A percentile compares a stretch with the other conserved stretches of the same genome.
phyloP scores from a whole-genome alignment of 2,329 filamentous ascomycete species.

The Aspergillus udagawae region DNA sequence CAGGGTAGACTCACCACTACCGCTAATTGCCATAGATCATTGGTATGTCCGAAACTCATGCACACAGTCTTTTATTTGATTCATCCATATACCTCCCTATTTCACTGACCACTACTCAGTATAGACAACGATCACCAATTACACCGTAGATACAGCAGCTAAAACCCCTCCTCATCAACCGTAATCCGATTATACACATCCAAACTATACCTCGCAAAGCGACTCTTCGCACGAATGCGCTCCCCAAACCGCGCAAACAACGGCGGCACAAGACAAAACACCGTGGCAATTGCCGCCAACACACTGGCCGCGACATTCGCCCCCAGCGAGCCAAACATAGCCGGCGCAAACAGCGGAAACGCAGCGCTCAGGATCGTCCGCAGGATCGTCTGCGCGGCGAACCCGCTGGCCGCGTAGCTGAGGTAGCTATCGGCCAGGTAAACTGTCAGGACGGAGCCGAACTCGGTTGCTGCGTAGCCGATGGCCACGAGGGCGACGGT shows the following conservation, averaged over 20 bases:
- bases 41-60: too few relatives aligned
- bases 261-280: slow-evolving; percentile 37
- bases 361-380: slow-evolving; percentile 36
- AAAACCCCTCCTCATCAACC: slow-evolving; percentile 5
- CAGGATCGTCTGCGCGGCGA: slow-evolving; percentile 40
- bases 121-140: too few relatives aligned
- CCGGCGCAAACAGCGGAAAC: slow-evolving; percentile 40
- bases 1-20: neutral
- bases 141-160: neutral
- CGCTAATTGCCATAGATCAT: neutral
- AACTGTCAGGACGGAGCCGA: slow-evolving; percentile 39
- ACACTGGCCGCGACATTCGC: slow-evolving; percentile 39
- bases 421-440: slow-evolving; percentile 46
- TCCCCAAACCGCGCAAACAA: slow-evolving; percentile 38
- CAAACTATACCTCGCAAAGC: slow-evolving; percentile 35
- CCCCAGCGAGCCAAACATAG: slow-evolving; percentile 40
- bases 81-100: too few relatives aligned
- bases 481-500: slow-evolving; percentile 41
- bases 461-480: slow-evolving; percentile 48
- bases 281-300: slow-evolving; percentile 40
- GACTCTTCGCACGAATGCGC: slow-evolving; percentile 32
- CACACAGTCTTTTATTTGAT: too few relatives aligned
- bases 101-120: too few relatives aligned
- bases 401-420: slow-evolving; percentile 43
- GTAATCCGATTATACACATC: slow-evolving; percentile 8